phyloP scores from a whole-genome alignment of 106 monocot genomes.

The Vanilla planifolia region DNA sequence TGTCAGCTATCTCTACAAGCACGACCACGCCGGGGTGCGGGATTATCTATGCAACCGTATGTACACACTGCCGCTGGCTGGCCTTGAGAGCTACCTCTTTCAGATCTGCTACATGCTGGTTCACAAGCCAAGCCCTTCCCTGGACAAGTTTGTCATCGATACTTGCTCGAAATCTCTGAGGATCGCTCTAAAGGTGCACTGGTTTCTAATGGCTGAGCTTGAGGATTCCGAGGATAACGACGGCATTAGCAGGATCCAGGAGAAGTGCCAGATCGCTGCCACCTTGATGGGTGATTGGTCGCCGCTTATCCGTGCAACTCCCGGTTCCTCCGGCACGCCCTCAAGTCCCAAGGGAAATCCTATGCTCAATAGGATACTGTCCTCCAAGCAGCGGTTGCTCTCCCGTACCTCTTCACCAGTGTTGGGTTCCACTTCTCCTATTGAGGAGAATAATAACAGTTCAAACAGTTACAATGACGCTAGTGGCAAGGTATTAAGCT shows the following conservation, averaged over 20 bases:
- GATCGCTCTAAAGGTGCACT: conserved; percentile 94
- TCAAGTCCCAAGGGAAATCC: conserved; percentile 42
- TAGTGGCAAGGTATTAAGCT: conserved; percentile 21
- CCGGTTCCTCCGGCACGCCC: conserved; percentile 12
- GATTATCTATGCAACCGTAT: conserved; percentile 98
- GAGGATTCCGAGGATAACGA: conserved; percentile 85
- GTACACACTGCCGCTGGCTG: conserved; percentile 85
- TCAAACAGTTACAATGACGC: not conserved
- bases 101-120: conserved; percentile 99
- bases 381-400: conserved; percentile 71
- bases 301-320: conserved; percentile 38
- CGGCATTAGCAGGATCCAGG: conserved; percentile 78
- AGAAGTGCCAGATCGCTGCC: conserved; percentile 97
- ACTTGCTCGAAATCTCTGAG: conserved; percentile 85
- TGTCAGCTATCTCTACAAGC: conserved; percentile 99
- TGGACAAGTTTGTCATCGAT: conserved; percentile 95
- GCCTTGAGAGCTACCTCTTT: conserved; percentile 85
- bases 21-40: conserved; percentile 85
- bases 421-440: conserved; percentile 17
- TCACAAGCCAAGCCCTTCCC: conserved; percentile 90
- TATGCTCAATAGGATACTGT: conserved; percentile 64
- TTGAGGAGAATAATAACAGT: conserved; percentile 18
- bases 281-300: conserved; percentile 94
- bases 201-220: conserved; percentile 93
- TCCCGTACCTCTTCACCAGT: conserved; percentile 58